A percentile compares a stretch with the other conserved stretches of the same genome.
These are phyloP conservation scores for Lactifluus volemus DNA, from an alignment of 768 basidiomycete species.

Conservation along the genomic window DNA sequence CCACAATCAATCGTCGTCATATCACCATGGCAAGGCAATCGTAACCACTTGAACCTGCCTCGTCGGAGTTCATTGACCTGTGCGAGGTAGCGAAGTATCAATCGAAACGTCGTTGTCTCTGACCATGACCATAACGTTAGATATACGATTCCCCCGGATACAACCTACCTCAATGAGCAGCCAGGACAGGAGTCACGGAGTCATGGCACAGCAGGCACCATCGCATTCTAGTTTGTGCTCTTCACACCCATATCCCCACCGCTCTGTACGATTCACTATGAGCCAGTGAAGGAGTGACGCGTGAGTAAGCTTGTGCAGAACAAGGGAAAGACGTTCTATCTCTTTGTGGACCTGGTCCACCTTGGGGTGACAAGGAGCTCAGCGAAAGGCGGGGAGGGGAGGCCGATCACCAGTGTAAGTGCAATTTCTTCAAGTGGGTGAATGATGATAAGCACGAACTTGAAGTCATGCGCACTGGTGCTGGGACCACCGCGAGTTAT, in stretches of 20 bases:
- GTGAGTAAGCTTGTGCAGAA: constrained; percentile 84
- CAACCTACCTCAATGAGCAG: neutral
- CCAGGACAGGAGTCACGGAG: constrained; percentile 35
- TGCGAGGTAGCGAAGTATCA: constrained; percentile 19
- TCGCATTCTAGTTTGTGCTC: constrained; percentile 62
- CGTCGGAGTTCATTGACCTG: constrained; percentile 24
- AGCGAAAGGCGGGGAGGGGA: constrained; percentile 63
- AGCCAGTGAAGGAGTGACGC: constrained; percentile 65
- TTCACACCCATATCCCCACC: constrained; percentile 64
- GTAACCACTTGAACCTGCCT: no score
- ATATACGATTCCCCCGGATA: neutral
- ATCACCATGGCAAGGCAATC: no score
- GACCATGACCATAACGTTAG: constrained; percentile 6
- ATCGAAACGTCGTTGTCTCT: constrained; percentile 4
- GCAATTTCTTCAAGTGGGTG: constrained; percentile 84
- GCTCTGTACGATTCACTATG: constrained; percentile 59
- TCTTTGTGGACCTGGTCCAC: constrained; percentile 81
- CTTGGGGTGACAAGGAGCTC: constrained; percentile 78
- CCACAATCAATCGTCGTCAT: no score
- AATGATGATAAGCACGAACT: constrained; percentile 57
- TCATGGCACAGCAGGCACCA: no score
- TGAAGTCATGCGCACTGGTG: constrained; percentile 5
- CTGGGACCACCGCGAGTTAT: no score
- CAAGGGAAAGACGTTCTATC: constrained; percentile 76
- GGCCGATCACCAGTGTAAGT: constrained; percentile 66